Percentiles rank a stretch among this genome's conserved stretches.
These are phyloP conservation scores for Mycena galopus DNA, from an alignment of 768 basidiomycete genomes.

Conservation along the genomic window DNA sequence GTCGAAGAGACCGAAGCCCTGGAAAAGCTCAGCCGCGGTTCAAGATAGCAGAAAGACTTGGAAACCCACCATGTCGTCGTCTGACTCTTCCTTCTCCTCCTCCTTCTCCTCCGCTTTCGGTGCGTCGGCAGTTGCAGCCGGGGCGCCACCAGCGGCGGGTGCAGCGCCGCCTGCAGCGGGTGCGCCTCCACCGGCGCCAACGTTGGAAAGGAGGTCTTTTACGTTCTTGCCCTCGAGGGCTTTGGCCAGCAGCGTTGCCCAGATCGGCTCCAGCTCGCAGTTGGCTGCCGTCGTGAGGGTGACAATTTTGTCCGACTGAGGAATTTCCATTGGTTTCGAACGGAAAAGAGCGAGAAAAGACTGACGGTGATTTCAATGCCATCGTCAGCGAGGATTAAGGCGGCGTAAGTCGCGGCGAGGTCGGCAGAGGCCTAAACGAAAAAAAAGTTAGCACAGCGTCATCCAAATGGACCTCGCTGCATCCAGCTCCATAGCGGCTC, in stretches of 20 bases:
- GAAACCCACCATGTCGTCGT: constrained; percentile 86
- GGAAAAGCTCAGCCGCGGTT: neutral
- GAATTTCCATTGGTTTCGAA: neutral
- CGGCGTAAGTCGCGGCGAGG: constrained; percentile 95
- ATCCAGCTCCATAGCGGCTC: neutral
- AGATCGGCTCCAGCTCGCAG: constrained; percentile 94
- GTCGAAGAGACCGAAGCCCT: constrained; percentile 99
- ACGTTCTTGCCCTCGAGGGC: constrained; percentile 98
- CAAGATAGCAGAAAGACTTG: neutral
- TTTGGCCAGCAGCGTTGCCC: constrained; percentile 97
- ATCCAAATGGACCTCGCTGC: constrained; percentile 25
- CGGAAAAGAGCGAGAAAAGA: constrained; percentile 36
- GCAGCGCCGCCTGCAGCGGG: constrained; percentile 72
- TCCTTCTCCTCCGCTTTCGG: constrained; percentile 86
- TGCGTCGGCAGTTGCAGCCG: constrained; percentile 75
- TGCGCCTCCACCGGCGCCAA: constrained; percentile 92
- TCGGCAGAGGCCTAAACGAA: constrained; percentile 66
- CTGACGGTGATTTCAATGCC: constrained; percentile 96
- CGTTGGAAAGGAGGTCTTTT: constrained; percentile 94
- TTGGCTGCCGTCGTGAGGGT: constrained; percentile 87
- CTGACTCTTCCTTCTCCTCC: constrained; percentile 90
- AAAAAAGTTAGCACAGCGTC: constrained; percentile 27
- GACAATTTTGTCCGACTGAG: constrained; percentile 91
- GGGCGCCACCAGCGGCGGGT: constrained; percentile 66
- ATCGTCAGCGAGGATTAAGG: constrained; percentile 98